Evolutionary conservation across 805 yeast species (phyloP).

Genomic region (Sugiyamaella mastotermitis): DNA sequence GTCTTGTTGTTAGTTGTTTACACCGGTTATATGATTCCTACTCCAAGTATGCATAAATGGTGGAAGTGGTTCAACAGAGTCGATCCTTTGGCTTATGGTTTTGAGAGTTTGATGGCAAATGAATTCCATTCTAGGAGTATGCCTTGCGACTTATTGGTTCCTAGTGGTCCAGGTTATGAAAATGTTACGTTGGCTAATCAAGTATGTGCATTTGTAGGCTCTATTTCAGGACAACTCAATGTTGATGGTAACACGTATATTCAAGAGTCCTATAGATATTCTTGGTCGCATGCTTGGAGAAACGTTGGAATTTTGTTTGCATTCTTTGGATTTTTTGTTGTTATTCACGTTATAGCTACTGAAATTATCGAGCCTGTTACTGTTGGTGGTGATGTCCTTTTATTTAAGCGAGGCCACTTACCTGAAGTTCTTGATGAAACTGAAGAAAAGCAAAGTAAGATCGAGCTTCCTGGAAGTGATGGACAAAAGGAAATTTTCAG

Average conservation of each 20-base stretch:
- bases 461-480: slow-evolving; percentile 13
- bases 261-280: slow-evolving; percentile 42
- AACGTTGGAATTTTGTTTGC: slow-evolving; percentile 64
- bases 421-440: slow-evolving; percentile 26
- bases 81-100: slow-evolving; percentile 52
- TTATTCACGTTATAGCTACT: slow-evolving; percentile 27
- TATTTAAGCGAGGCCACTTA: slow-evolving; percentile 32
- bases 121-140: slow-evolving; percentile 57
- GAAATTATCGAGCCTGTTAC: slow-evolving; percentile 30
- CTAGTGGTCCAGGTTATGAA: slow-evolving; percentile 52
- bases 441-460: slow-evolving; percentile 25
- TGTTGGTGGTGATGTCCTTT: slow-evolving; percentile 28
- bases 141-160: slow-evolving; percentile 51
- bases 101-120: slow-evolving; percentile 58
- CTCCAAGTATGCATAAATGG: slow-evolving; percentile 62
- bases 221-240: slow-evolving; percentile 44
- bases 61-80: slow-evolving; percentile 59
- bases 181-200: slow-evolving; percentile 33
- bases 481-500: slow-evolving; percentile 45
- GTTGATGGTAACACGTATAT: slow-evolving; percentile 62
- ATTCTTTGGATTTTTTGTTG: slow-evolving; percentile 37
- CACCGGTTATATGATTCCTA: slow-evolving; percentile 59
- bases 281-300: slow-evolving; percentile 66
- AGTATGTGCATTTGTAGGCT: slow-evolving; percentile 59
- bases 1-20: slow-evolving; percentile 48